Conservation (phyloP, 768 basidiomycete genomes). For the Hypsizygus marmoreus region DNA sequence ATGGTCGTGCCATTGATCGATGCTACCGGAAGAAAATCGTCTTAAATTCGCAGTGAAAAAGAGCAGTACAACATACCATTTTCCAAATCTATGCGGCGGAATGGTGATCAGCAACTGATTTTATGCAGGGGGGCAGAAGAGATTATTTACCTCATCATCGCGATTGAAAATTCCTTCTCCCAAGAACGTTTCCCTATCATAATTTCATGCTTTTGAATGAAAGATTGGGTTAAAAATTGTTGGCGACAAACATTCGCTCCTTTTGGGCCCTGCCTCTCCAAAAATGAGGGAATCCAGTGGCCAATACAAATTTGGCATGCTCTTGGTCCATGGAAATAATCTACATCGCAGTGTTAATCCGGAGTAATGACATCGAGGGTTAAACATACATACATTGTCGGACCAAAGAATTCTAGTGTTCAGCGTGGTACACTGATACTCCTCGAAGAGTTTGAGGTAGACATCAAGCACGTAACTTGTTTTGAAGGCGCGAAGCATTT, state of each 20-base stretch:
- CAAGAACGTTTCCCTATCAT: constrained; percentile 56
- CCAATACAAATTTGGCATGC: constrained; percentile 62
- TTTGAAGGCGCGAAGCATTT: constrained; percentile 54
- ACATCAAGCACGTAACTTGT: constrained; percentile 64
- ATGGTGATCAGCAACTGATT: constrained; percentile 7
- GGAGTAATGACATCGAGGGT: background rate
- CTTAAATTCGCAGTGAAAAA: background rate
- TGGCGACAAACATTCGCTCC: constrained; percentile 57
- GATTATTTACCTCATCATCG: constrained; percentile 59
- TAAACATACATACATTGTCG: constrained; percentile 54
- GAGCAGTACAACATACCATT: constrained; percentile 41
- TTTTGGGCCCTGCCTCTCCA: constrained; percentile 67
- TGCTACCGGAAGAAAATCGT: constrained; percentile 42
- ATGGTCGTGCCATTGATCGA: constrained; percentile 67
- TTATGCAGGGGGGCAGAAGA: background rate
- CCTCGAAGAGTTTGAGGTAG: constrained; percentile 66
- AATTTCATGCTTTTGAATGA: constrained; percentile 2
- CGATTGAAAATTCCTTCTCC: constrained; percentile 79
- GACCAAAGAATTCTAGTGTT: constrained; percentile 71
- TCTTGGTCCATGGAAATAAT: constrained; percentile 77
- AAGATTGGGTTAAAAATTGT: background rate
- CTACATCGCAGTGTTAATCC: constrained; percentile 32
- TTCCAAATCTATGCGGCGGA: constrained; percentile 64
- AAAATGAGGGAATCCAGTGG: constrained; percentile 68
- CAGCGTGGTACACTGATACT: constrained; percentile 70